Conservation (phyloP, 1,284 basidiomycete genomes). For the Puccinia hordei region DNA sequence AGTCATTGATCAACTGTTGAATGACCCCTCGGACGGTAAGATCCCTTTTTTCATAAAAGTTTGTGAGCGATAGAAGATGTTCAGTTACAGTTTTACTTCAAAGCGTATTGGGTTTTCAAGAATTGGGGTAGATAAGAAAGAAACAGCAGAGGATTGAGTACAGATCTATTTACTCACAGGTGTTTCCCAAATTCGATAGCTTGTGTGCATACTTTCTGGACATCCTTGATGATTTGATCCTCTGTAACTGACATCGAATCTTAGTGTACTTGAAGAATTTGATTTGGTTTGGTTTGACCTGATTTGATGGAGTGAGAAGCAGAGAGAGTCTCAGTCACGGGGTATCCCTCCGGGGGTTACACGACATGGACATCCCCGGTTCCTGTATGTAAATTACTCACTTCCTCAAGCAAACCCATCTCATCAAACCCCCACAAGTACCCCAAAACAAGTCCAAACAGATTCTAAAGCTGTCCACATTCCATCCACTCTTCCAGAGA, state of each 20-base stretch:
- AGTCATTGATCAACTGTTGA: slow-evolving; percentile 6
- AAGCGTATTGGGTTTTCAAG: too few species aligned
- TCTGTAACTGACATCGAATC: slow-evolving; percentile 22
- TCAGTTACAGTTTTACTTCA: not conserved
- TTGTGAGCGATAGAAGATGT: not conserved
- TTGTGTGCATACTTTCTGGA: slow-evolving; percentile 16
- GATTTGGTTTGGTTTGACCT: too few species aligned
- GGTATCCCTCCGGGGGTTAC: too few species aligned
- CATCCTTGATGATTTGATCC: slow-evolving; percentile 25
- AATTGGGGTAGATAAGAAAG: not conserved
- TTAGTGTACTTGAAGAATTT: not conserved
- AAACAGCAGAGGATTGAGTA: not conserved
- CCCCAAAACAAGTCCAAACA: slow-evolving; percentile 4
- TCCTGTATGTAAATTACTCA: not conserved
- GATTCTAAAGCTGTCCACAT: not conserved
- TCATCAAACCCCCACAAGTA: not conserved
- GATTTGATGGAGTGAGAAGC: too few species aligned
- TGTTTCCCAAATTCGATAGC: slow-evolving; percentile 19
- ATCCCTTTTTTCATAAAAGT: not conserved
- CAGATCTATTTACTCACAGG: not conserved
- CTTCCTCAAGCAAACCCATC: not conserved
- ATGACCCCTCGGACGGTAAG: slow-evolving; percentile 6
- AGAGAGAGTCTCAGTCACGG: too few species aligned
- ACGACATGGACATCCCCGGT: too few species aligned
- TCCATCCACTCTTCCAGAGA: not conserved